Percentiles rank a stretch among this genome's conserved stretches.
phyloP scores from a whole-genome alignment of 2,329 filamentous ascomycete genomes.

The Arthrobotrys pseudoclavata region DNA sequence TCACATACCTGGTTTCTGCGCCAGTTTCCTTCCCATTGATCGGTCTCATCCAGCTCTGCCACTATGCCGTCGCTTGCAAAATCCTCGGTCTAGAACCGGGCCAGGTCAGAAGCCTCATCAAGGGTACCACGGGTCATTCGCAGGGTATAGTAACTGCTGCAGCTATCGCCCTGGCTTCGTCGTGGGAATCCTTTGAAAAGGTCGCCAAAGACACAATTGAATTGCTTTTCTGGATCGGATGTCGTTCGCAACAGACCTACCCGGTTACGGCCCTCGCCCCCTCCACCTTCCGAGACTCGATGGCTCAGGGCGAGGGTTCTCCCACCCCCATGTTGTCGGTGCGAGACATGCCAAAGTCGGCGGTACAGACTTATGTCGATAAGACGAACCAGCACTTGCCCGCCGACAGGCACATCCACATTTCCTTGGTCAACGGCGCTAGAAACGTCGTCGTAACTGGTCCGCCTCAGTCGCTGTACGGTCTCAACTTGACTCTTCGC shows the following conservation, averaged over 20 bases:
- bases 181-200: conserved; percentile 91
- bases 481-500: conserved; percentile 91
- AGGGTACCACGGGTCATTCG: conserved; percentile 93
- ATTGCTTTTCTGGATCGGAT: conserved; percentile 98
- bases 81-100: conserved; percentile 90
- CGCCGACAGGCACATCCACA: conserved; percentile 89
- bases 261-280: conserved; percentile 94
- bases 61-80: conserved; percentile 95
- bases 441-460: conserved; percentile 97
- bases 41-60: conserved; percentile 92
- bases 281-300: conserved; percentile 88
- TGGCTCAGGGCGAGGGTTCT: conserved; percentile 92
- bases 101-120: conserved; percentile 84
- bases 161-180: conserved; percentile 87
- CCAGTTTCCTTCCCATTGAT: conserved; percentile 97
- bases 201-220: conserved; percentile 84
- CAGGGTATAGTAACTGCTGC: conserved; percentile 96
- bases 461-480: conserved; percentile 94
- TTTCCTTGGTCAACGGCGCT: conserved; percentile 96
- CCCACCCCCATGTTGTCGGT: conserved; percentile 99
- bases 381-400: conserved; percentile 97
- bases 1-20: conserved; percentile 92
- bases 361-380: conserved; percentile 96
- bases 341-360: conserved; percentile 85
- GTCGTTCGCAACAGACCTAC: conserved; percentile 96